A percentile compares a stretch with the other conserved stretches of the same genome.
Evolutionary conservation across 2,329 filamentous ascomycete species (phyloP).

Genomic region (Penicillium sp.): DNA sequence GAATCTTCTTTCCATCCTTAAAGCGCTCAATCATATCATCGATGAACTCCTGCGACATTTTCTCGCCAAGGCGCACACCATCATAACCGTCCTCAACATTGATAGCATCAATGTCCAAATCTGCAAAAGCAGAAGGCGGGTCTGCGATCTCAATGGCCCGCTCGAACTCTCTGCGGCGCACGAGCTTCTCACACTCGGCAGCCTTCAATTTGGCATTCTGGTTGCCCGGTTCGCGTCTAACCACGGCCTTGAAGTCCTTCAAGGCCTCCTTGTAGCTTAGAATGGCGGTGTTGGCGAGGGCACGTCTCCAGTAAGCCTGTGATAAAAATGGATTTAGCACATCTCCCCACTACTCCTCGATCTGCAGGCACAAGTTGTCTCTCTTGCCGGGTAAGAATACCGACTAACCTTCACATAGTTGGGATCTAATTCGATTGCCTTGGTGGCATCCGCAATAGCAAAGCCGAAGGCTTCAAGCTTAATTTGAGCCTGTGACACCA

Average conservation of each 20-base stretch:
- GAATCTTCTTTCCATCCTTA: constrained; percentile 92
- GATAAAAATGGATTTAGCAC: neutral
- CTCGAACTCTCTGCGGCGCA: constrained; percentile 88
- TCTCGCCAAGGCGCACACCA: constrained; percentile 69
- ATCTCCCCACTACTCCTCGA: neutral
- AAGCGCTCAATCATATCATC: constrained; percentile 96
- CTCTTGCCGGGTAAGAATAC: constrained; percentile 1
- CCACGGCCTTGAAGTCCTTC: constrained; percentile 87
- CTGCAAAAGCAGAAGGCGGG: constrained; percentile 87
- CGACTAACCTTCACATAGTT: constrained; percentile 76
- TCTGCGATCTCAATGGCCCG: constrained; percentile 93
- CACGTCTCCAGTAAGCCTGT: constrained; percentile 91
- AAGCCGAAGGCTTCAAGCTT: constrained; percentile 95
- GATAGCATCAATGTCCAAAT: constrained; percentile 84
- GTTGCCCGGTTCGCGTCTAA: constrained; percentile 81
- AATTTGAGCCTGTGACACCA: constrained; percentile 70
- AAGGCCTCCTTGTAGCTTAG: constrained; percentile 84
- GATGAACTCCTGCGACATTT: constrained; percentile 96
- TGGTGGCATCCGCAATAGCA: constrained; percentile 85
- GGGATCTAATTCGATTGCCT: constrained; percentile 85
- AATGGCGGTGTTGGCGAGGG: constrained; percentile 87
- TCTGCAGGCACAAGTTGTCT: neutral
- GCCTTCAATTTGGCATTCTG: constrained; percentile 89
- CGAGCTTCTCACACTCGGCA: constrained; percentile 90
- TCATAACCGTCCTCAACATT: constrained; percentile 81